Base-by-base conservation (phyloP, 2,329 filamentous ascomycete genomes). In the Lachnellula hyalina region DNA sequence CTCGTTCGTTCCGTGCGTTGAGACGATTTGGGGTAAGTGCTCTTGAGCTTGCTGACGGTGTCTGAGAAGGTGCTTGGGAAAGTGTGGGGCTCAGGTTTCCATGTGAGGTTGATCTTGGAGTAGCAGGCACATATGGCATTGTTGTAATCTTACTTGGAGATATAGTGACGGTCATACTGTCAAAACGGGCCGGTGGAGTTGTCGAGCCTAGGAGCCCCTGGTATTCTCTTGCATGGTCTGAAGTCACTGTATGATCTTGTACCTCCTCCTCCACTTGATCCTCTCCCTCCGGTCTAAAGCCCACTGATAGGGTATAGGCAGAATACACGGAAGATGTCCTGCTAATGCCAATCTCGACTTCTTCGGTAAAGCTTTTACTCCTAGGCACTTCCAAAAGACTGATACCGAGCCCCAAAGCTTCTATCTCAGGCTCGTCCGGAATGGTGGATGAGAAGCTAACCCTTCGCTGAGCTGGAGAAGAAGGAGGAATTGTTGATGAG, bases 1-100 rank as follows among this genome's bases (percentile, higher is more conserved):
- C 59, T 51, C 54, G 52, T 28, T 59, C 59, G 17, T 61, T 61
- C n/a, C 51, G 38, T 14, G 28, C 35, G 41, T 61, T 61, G 48
- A 61, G 50, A 28, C 48, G 47, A n/a, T 59, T 52, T 15, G 57
- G 56, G 14, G 47, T 52, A 17, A 49, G n/a, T 8, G 41, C 34
- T 4, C 41, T 17, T 19, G 19, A 25, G n/a, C 17, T 48, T 15
- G 25, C 21, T 32, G 42, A 49, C 12, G 17, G 15, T 34, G 44
- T 36, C 25, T 44, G 45, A 15, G 32, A 28, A 19, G 41, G 23
- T 23, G 19, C 19, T 19, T 12, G 41, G 19, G 41, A 21, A 21
- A 19, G 19, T 12, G 41, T 44, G 2, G 11, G 21, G 19, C 11
- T 19, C 41, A 23, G 9, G 2, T 21, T 15, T 21, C 41, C 23